These are phyloP conservation scores for Ascochyta koolunga DNA, from an alignment of 2,329 filamentous ascomycete genomes.

Conservation along the genomic window DNA sequence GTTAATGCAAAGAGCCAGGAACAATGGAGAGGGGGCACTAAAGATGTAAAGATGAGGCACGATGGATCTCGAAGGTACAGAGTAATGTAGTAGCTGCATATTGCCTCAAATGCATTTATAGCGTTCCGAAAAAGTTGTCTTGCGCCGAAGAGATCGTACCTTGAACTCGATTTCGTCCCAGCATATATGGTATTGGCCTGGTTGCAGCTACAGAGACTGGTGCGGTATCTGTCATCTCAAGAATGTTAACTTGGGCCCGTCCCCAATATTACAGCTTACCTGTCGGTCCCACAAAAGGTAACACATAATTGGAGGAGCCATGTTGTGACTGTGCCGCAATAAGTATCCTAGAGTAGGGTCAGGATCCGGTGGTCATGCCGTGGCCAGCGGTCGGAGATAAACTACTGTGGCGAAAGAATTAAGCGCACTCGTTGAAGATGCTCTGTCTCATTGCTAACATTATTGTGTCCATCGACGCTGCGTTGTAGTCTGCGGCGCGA, in stretches of 20 bases:
- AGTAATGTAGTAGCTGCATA: not conserved
- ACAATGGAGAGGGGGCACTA: not conserved
- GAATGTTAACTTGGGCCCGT: too few species aligned
- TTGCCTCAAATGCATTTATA: not conserved
- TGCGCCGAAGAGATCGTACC: not conserved
- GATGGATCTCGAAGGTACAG: not conserved
- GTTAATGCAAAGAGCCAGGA: slow-evolving; percentile 1
- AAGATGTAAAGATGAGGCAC: not conserved
- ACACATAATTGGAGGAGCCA: not conserved
- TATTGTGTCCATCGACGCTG: too few species aligned
- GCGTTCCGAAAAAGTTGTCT: not conserved
- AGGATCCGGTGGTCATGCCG: not conserved
- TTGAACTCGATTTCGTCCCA: not conserved
- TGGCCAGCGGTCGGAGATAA: not conserved
- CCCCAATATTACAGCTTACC: too few species aligned
- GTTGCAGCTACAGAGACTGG: too few species aligned
- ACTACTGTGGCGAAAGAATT: too few species aligned
- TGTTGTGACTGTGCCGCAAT: slow-evolving; percentile 2
- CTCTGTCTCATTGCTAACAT: too few species aligned
- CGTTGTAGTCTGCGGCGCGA: too few species aligned
- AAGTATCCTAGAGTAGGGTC: not conserved
- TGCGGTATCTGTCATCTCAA: too few species aligned
- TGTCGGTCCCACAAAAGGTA: not conserved
- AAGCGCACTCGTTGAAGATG: too few species aligned
- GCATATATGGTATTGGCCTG: not conserved